Conservation (phyloP, 768 basidiomycete genomes). For the Rubroboletus satanas region DNA sequence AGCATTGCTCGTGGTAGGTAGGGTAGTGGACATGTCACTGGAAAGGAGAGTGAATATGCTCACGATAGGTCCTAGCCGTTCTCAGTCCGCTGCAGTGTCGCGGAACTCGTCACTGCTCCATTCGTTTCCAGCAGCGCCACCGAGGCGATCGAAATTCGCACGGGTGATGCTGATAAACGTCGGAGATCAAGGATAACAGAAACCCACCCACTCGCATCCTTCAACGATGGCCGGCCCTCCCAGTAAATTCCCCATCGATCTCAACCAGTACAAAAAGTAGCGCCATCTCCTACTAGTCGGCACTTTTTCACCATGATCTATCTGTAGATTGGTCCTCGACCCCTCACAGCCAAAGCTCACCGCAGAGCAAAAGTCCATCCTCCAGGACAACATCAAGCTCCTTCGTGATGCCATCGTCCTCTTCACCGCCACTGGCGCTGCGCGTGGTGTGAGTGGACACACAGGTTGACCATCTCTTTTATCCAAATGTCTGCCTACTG, state of each 20-base stretch:
- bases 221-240: constrained; percentile 38
- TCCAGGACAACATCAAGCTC: constrained; percentile 72
- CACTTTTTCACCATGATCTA: constrained; percentile 6
- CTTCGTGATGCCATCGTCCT: constrained; percentile 82
- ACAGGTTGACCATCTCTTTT: constrained; percentile 46
- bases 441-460: constrained; percentile 83
- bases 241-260: constrained; percentile 69
- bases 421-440: constrained; percentile 83
- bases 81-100: constrained; percentile 11
- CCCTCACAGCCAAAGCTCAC: constrained; percentile 61
- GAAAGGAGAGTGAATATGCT: constrained; percentile 7
- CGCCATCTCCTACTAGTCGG: constrained; percentile 6
- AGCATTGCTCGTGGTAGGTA: not conserved
- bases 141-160: constrained; percentile 21
- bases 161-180: constrained; percentile 23
- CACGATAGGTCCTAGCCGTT: constrained; percentile 1
- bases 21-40: not conserved
- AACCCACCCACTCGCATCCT: not conserved
- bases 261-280: constrained; percentile 72
- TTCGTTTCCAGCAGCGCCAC: constrained; percentile 1
- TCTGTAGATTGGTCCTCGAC: constrained; percentile 66
- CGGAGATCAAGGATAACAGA: constrained; percentile 1
- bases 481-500: not conserved
- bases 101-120: constrained; percentile 3
- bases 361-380: constrained; percentile 52